Conservation (phyloP, 2,329 filamentous ascomycete species). For the Penicillium frequentans region DNA sequence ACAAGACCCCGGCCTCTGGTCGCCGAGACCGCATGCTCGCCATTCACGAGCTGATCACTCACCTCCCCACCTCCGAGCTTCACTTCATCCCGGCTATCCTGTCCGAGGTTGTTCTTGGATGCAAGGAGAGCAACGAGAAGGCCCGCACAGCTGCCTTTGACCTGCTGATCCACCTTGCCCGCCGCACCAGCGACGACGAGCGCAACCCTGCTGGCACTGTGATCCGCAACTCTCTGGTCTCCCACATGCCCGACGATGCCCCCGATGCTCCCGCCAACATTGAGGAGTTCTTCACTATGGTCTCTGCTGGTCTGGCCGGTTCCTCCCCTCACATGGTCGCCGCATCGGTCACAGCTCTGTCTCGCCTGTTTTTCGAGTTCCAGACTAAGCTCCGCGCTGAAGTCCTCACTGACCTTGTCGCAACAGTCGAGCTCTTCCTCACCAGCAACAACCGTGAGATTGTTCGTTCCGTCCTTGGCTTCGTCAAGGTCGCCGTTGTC, state of each 20-base stretch:
- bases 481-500: slow-evolving; percentile 94
- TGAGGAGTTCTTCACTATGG: slow-evolving; percentile 98
- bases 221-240: slow-evolving; percentile 83
- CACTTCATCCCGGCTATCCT: slow-evolving; percentile 92
- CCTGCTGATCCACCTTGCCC: slow-evolving; percentile 82
- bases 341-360: slow-evolving; percentile 91
- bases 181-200: slow-evolving; percentile 71
- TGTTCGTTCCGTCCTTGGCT: slow-evolving; percentile 89
- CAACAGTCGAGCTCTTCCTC: slow-evolving; percentile 94
- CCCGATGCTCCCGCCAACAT: slow-evolving; percentile 75
- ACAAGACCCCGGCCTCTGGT: slow-evolving; percentile 83
- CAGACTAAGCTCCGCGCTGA: slow-evolving; percentile 66
- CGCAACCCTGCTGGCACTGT: slow-evolving; percentile 59
- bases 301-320: slow-evolving; percentile 89
- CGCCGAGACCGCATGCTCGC: slow-evolving; percentile 83
- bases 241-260: slow-evolving; percentile 81
- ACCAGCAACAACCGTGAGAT: slow-evolving; percentile 97
- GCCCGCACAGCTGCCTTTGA: slow-evolving; percentile 88
- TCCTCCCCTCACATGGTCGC: slow-evolving; percentile 96
- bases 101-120: slow-evolving; percentile 91
- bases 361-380: slow-evolving; percentile 92
- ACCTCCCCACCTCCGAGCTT: slow-evolving; percentile 73
- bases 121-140: slow-evolving; percentile 97
- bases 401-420: slow-evolving; percentile 79
- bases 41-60: slow-evolving; percentile 75